Base-by-base conservation (phyloP, 305 asterid genomes). In the Fraxinus sp. region DNA sequence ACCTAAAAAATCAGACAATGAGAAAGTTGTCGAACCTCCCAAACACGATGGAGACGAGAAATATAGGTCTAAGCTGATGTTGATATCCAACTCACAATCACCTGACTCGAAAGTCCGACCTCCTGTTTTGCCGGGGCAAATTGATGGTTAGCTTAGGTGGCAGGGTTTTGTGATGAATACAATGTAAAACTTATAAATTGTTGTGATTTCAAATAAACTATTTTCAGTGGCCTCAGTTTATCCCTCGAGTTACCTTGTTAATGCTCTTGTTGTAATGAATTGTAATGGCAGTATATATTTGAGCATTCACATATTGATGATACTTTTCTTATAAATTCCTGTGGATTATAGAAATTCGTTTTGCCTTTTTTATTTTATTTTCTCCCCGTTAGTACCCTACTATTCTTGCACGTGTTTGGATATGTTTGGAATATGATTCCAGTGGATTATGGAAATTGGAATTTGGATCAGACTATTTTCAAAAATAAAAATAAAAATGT, bases 51-150 rank as follows among this genome's bases (percentile, higher is more conserved):
- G 52, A 16, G 78, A 74, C 26, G 78, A 74, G 57, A 74, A 74
- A 41, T 37, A 74, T 37, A 74, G 78, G 57, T 74, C 57, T 74
- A 37, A 74, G 57, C 57, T 74, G 78, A 74, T 74, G 28, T 74
- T 32, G 0, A 74, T 74, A 74, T 74, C 78, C 30, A 5, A 74
- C 26, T 16, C 46, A 35, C 57, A 1, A 35, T 74, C 78, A 74
- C 57, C 78, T 0, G 78, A 74, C 14, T 0, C 16, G 3, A 37
- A 74, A 74, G 8, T n/a, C 78, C 57, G 37, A 74, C 78, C 78
- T 10, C 28, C 28, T 24, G 78, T 37, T 74, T 41, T 20, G 78
- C 78, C 57, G 1, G 78, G 14, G 10, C 55, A 74, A 37, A 7
- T 74, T 18, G 30, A 74, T 16, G 78, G 32, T n/a, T 74, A 74